Conservation (phyloP, 129 eudicot genomes). For the Chrysanthemum lavandulifolium region DNA sequence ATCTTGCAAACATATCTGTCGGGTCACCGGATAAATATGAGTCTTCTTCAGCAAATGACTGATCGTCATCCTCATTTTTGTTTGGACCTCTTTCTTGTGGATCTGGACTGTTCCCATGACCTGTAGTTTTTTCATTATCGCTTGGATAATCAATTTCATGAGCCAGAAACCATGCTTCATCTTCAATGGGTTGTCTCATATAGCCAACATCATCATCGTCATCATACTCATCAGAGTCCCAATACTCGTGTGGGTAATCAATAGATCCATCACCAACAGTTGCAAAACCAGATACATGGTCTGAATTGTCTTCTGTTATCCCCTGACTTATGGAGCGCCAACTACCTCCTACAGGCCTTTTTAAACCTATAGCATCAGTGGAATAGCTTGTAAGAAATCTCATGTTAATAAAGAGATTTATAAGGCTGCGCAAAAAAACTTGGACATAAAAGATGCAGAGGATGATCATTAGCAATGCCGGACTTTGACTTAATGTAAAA, state of each 20-base stretch:
- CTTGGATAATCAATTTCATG: slow-evolving; percentile 99
- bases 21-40: slow-evolving; percentile 85
- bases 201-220: slow-evolving; percentile 96
- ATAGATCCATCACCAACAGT: slow-evolving; percentile 90
- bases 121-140: slow-evolving; percentile 63
- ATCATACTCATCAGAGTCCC: slow-evolving; percentile 98
- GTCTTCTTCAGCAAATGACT: slow-evolving; percentile 87
- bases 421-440: no score
- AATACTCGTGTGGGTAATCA: slow-evolving; percentile 87
- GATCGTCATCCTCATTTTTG: slow-evolving; percentile 87
- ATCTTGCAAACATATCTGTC: slow-evolving; percentile 48
- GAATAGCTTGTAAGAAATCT: slow-evolving; percentile 13
- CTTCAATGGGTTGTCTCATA: slow-evolving; percentile 98
- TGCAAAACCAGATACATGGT: slow-evolving; percentile 89
- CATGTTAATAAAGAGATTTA: not conserved
- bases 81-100: slow-evolving; percentile 56
- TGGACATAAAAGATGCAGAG: no score
- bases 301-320: slow-evolving; percentile 82
- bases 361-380: slow-evolving; percentile 44
- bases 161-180: slow-evolving; percentile 95
- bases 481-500: no score
- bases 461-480: no score
- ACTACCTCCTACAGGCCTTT: slow-evolving; percentile 67
- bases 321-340: slow-evolving; percentile 94
- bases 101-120: slow-evolving; percentile 59